Conservation (phyloP, 306 rosid genomes). For the Fragaria iinumae region DNA sequence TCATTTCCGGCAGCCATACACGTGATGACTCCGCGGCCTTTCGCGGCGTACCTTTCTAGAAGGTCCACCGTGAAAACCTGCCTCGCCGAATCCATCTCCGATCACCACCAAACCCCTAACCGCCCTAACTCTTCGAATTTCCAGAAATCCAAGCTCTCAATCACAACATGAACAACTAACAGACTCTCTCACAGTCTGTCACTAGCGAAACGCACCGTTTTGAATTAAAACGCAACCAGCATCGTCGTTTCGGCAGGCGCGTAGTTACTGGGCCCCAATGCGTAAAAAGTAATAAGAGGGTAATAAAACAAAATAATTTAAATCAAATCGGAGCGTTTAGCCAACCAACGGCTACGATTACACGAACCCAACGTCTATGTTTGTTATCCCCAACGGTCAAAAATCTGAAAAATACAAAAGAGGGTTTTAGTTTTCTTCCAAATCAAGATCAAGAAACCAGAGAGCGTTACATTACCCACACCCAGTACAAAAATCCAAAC, state of each 20-base stretch:
- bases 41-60: slow-evolving; percentile 85
- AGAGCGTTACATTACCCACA: not conserved
- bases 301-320: slow-evolving; percentile 14
- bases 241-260: not conserved
- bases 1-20: slow-evolving; percentile 94
- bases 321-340: slow-evolving; percentile 62
- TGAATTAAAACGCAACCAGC: not conserved
- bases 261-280: slow-evolving; percentile 4
- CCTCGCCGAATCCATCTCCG: slow-evolving; percentile 76
- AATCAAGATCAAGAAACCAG: not conserved
- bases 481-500: slow-evolving; percentile 11
- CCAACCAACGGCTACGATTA: no score
- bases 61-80: slow-evolving; percentile 91
- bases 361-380: slow-evolving; percentile 39
- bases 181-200: not conserved
- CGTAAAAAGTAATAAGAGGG: not conserved
- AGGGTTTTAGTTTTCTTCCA: not conserved
- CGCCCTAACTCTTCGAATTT: not conserved
- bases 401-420: slow-evolving; percentile 38
- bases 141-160: not conserved
- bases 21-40: slow-evolving; percentile 84
- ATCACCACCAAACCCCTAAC: slow-evolving; percentile 6
- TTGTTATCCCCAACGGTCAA: slow-evolving; percentile 54
- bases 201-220: slow-evolving; percentile 11
- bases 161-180: not conserved